These are phyloP conservation scores for Fusarium vanettenii DNA, from an alignment of 2,329 filamentous ascomycete species.

Conservation along the genomic window DNA sequence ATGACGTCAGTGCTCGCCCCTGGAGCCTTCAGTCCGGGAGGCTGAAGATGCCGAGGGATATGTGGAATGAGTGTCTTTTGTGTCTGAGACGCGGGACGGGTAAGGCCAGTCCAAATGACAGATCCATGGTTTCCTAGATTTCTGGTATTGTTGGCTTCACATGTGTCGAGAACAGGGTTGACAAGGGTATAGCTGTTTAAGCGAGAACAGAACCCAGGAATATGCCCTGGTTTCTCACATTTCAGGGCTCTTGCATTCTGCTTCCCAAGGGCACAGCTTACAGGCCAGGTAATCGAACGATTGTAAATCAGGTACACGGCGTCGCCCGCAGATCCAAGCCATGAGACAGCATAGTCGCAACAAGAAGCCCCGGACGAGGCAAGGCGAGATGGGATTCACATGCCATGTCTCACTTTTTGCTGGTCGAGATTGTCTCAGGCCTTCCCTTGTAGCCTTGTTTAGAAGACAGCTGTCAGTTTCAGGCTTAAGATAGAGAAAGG, in stretches of 20 bases:
- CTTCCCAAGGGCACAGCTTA: neutral
- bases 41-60: slow-evolving; percentile 9
- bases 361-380: neutral
- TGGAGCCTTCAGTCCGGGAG: neutral
- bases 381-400: neutral
- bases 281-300: neutral
- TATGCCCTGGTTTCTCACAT: neutral
- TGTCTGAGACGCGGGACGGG: neutral
- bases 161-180: neutral
- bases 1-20: neutral
- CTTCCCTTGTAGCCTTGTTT: neutral
- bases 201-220: neutral
- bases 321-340: neutral
- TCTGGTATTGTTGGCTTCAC: neutral
- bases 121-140: neutral
- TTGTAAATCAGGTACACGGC: neutral
- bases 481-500: neutral
- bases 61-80: slow-evolving; percentile 19
- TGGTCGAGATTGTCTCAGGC: neutral
- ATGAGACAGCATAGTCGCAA: neutral
- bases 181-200: neutral
- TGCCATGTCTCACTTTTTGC: neutral
- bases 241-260: neutral
- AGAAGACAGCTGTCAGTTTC: neutral
- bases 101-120: neutral